A percentile compares a stretch with the other conserved stretches of the same genome.
Conservation (phyloP, 1,284 basidiomycete genomes). For the Ceratobasidium sp. region DNA sequence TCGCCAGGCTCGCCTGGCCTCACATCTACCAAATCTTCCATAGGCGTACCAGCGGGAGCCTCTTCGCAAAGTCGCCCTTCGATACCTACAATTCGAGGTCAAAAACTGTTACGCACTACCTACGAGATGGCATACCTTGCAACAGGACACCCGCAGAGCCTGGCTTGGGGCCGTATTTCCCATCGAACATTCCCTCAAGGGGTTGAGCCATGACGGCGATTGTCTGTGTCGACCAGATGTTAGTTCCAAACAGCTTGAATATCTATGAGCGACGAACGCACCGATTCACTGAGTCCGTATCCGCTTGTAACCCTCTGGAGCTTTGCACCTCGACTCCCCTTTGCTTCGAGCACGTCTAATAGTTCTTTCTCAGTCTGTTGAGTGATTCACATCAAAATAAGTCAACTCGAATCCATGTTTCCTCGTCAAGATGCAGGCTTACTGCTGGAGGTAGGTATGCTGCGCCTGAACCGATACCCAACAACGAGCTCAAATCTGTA, state of each 20-base stretch:
- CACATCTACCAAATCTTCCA: slow-evolving; percentile 29
- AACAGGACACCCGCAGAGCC: slow-evolving; percentile 68
- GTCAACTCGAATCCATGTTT: neutral
- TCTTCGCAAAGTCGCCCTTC: slow-evolving; percentile 33
- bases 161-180: slow-evolving; percentile 54
- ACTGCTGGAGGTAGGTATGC: slow-evolving; percentile 73
- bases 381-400: neutral
- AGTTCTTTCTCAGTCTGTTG: slow-evolving; percentile 23
- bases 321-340: slow-evolving; percentile 27
- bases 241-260: neutral
- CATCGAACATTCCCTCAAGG: slow-evolving; percentile 60
- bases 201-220: slow-evolving; percentile 62
- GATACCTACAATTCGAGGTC: neutral
- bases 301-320: slow-evolving; percentile 56
- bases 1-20: slow-evolving; percentile 69
- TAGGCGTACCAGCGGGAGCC: slow-evolving; percentile 33
- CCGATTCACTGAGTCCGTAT: slow-evolving; percentile 80
- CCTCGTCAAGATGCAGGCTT: slow-evolving; percentile 1
- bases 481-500: slow-evolving; percentile 66
- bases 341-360: slow-evolving; percentile 12
- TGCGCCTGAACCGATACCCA: slow-evolving; percentile 63
- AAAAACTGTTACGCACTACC: neutral
- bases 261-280: slow-evolving; percentile 53
- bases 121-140: slow-evolving; percentile 59
- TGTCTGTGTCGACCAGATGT: slow-evolving; percentile 59